These are phyloP conservation scores for Fagopyrum esculentum DNA, from an alignment of 148 eudicot genomes.

Conservation along the genomic window DNA sequence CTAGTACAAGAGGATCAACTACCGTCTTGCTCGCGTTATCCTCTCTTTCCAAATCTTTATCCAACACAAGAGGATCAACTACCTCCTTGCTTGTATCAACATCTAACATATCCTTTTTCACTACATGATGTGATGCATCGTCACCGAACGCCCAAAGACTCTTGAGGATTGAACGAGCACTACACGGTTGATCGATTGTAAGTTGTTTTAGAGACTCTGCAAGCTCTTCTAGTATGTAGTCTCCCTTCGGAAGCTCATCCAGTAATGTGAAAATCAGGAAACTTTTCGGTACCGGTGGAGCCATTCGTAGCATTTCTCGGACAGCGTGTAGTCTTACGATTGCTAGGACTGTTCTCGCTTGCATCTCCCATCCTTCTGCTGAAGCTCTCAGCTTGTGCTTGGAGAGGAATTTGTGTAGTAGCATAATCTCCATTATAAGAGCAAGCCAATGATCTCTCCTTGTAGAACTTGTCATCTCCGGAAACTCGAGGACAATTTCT, in stretches of 20 bases:
- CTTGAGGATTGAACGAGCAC: slow-evolving; percentile 67
- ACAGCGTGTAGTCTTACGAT: slow-evolving; percentile 82
- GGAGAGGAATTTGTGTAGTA: slow-evolving; percentile 58
- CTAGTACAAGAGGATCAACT: slow-evolving; percentile 16
- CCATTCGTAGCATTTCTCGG: slow-evolving; percentile 80
- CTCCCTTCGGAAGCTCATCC: slow-evolving; percentile 87
- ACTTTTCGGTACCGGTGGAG: slow-evolving; percentile 79
- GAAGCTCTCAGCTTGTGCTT: slow-evolving; percentile 35
- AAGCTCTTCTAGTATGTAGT: slow-evolving; percentile 68
- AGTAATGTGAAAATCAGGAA: slow-evolving; percentile 67
- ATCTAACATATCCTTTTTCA: not conserved
- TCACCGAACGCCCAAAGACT: slow-evolving; percentile 40
- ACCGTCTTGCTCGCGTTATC: slow-evolving; percentile 15
- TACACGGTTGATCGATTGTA: slow-evolving; percentile 44
- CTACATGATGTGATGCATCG: not conserved
- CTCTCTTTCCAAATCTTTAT: slow-evolving; percentile 17
- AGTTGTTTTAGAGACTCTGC: slow-evolving; percentile 48
- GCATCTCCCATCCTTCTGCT: slow-evolving; percentile 74
- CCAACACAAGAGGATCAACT: slow-evolving; percentile 12
- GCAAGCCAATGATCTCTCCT: slow-evolving; percentile 95
- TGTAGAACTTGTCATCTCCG: slow-evolving; percentile 79
- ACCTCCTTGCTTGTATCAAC: slow-evolving; percentile 14
- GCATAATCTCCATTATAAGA: slow-evolving; percentile 56
- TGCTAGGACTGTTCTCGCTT: slow-evolving; percentile 69
- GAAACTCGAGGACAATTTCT: slow-evolving; percentile 63